These are phyloP conservation scores for Fusarium buxicola DNA, from an alignment of 2,329 filamentous ascomycete species.

Conservation along the genomic window DNA sequence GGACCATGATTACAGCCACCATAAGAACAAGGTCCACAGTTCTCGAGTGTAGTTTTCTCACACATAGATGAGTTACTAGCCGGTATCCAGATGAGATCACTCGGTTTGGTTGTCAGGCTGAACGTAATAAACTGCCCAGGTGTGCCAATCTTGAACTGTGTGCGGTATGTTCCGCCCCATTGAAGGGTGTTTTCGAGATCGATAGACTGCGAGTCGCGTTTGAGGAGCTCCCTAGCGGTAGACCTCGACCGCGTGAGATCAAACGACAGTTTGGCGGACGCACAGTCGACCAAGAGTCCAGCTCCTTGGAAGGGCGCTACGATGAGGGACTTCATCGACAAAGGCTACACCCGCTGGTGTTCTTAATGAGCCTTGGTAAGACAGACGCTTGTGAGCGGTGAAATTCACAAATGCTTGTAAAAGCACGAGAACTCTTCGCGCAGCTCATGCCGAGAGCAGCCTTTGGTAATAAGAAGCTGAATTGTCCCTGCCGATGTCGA, in stretches of 20 bases:
- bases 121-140: background rate
- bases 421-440: too few relatives aligned
- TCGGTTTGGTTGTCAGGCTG: background rate
- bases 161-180: conserved; percentile 1
- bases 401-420: too few relatives aligned
- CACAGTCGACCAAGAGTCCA: too few relatives aligned
- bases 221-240: background rate
- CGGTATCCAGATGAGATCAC: background rate
- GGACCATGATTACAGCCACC: background rate
- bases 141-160: background rate
- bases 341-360: too few relatives aligned
- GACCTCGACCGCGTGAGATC: background rate
- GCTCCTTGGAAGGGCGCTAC: too few relatives aligned
- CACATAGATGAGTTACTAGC: background rate
- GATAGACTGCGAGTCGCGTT: background rate
- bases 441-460: too few relatives aligned
- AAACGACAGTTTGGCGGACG: background rate
- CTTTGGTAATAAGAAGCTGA: too few relatives aligned
- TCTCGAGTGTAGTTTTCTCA: background rate
- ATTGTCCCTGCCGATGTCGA: too few relatives aligned
- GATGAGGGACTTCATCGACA: too few relatives aligned
- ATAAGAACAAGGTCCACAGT: background rate
- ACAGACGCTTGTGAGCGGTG: too few relatives aligned
- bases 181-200: background rate
- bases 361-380: too few relatives aligned